phyloP scores from a whole-genome alignment of 2,329 filamentous ascomycete species.

The Exophiala dermatitidis region DNA sequence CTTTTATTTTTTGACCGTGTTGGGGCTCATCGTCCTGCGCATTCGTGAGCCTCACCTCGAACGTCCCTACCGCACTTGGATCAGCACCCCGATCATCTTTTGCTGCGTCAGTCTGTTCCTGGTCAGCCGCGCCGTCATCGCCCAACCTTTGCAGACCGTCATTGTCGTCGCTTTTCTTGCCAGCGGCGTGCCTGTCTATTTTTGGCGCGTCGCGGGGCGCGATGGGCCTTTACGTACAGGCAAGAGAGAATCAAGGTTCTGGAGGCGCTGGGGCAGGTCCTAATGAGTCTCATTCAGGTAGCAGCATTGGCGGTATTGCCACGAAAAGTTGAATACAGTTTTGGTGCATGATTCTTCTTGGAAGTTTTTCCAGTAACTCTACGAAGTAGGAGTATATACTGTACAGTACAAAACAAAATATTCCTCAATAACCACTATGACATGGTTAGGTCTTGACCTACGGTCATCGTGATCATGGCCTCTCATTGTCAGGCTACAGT shows the following conservation, averaged over 20 bases:
- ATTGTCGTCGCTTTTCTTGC: constrained; percentile 79
- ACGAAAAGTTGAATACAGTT: too few relatives aligned
- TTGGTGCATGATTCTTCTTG: too few relatives aligned
- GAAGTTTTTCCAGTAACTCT: too few relatives aligned
- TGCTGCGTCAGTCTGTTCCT: constrained; percentile 95
- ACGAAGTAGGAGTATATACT: too few relatives aligned
- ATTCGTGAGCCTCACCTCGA: constrained; percentile 82
- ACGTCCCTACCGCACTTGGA: constrained; percentile 91
- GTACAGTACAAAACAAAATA: too few relatives aligned
- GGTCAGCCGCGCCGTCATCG: constrained; percentile 79
- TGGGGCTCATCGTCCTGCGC: constrained; percentile 83
- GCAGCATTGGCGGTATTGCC: neutral
- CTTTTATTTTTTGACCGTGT: constrained; percentile 93
- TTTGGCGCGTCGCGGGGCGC: constrained; percentile 68
- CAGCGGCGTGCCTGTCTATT: constrained; percentile 79
- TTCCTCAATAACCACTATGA: too few relatives aligned
- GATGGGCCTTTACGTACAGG: constrained; percentile 37
- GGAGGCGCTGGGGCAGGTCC: constrained; percentile 33
- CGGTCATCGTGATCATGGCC: too few relatives aligned
- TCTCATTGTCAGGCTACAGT: too few relatives aligned
- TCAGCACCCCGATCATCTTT: constrained; percentile 93
- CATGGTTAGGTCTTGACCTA: too few relatives aligned
- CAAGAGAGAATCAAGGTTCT: constrained; percentile 32
- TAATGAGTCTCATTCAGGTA: constrained; percentile 1
- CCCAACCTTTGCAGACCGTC: constrained; percentile 81